Base-by-base conservation (phyloP, 1,139 yeast genomes). In the Kodamaea sp. region DNA sequence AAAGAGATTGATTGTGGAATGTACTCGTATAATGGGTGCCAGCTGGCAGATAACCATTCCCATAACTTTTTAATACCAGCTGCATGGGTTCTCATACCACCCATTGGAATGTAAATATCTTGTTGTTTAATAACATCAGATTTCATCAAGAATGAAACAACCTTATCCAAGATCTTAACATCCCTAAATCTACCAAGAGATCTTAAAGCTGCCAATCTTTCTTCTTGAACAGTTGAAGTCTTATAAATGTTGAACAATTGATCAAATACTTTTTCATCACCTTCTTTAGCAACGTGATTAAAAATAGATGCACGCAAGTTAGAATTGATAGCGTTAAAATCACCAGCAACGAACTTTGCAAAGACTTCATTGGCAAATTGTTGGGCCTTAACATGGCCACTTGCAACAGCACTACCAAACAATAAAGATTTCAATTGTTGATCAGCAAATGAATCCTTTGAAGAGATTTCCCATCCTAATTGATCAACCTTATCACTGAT, bases 1-100 rank as follows among this genome's bases (percentile, higher is more conserved):
- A 89, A 78, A 20, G 88, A 74, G 46, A 84, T 74, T 24, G 86
- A 83, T n/a, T 95, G 88, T 35, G 97, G 96, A 58, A 87, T 75
- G 51, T 74, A 67, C 57, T 77, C 71, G 49, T 66, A 64, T 46
- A 90, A 60, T 34, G 64, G 71, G 42, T 78, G 87, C 90, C 94
- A 89, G 60, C 89, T 81, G n/a, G 48, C 53, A 48, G 76, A 75
- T 50, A 83, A 58, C 96, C 96, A 90, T n/a, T 57, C 47, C 89
- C 92, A 90, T 49, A 82, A 63, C 12, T 78, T 75, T 49, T 73
- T 72, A 45, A 79, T 70, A 65, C 96, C 95, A 33, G 67, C 71
- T 41, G 65, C 70, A 54, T 79, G 81, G 11, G 76, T 56, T 53
- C 84, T 70, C 64, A 87, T 67, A 30, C 94, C 89, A 46, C 69